Base-by-base conservation (phyloP, 164 flowering plant genomes). In the Vitis rotundifolia region DNA sequence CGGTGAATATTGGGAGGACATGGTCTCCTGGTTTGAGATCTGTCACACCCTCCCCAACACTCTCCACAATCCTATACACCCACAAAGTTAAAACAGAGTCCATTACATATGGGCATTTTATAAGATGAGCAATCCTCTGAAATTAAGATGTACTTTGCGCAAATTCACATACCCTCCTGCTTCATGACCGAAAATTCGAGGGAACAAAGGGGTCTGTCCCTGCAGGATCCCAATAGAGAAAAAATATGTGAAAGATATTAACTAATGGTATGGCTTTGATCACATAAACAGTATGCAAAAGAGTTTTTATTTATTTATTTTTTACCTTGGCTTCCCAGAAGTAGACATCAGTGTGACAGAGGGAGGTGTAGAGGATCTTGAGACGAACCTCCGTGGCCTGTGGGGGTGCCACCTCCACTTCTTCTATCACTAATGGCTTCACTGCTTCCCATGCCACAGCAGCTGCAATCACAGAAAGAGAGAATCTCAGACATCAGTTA, bases 401-500 rank as follows among this genome's bases (percentile, higher is more conserved):
- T 5, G 93, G 93, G 2, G 93, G 90, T 2, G 86, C 89, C 67
- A 88, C 93, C 77, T 88, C 90, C 68, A 87, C 92, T 69, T 86
- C 84, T 58, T 88, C 90, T 0, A 87, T 85, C 77, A 79, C 84
- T 77, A 88, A 71, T 14, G 88, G 93, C 81, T 87, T 87, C 67
- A 86, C 88, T 1, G 93, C 93, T 58, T 88, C 93, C 90, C 93
- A 87, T 74, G 90, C 85, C 68, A 88, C 87, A 6, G 91, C 93
- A 67, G 93, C 93, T 88, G 53, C 71, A 71, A 3, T 37, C 44
- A 37, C 44, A 37, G 6, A 37, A 37, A 37, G 44, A 37, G 5
- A 37, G 44, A 37, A 37, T 37, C 44, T 37, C 44, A 3, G 6
- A 37, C 44, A 37, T 37, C 44, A 37, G 5, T 37, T 37, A 37